Conservation (phyloP, 306 rosid species). For the Datisca glomerata region DNA sequence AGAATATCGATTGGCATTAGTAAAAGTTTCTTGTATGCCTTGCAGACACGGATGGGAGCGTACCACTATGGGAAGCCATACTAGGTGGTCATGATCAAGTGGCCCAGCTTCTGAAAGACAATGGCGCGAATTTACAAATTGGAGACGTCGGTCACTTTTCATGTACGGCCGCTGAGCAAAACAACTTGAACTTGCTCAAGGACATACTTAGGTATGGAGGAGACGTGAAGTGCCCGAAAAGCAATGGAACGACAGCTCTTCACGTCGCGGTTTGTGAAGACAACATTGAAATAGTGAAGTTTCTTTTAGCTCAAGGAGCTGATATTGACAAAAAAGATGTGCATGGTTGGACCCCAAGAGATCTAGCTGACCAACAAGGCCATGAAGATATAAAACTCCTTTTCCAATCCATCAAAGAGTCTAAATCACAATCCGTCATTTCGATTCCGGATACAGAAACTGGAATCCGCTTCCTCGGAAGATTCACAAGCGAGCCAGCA, state of each 20-base stretch:
- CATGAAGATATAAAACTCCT: constrained; percentile 50
- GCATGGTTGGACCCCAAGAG: constrained; percentile 70
- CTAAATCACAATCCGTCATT: constrained; percentile 19
- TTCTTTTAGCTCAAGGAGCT: constrained; percentile 55
- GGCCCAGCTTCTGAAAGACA: constrained; percentile 36
- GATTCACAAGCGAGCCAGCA: constrained; percentile 65
- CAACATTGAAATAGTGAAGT: constrained; percentile 44
- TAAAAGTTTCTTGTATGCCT: neutral
- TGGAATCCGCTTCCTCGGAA: constrained; percentile 35
- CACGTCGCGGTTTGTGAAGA: constrained; percentile 73
- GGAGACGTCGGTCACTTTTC: constrained; percentile 65
- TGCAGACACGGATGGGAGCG: constrained; percentile 67
- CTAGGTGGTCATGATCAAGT: constrained; percentile 43
- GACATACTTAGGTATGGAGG: constrained; percentile 47
- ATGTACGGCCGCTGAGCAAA: constrained; percentile 51
- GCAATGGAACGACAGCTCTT: constrained; percentile 53
- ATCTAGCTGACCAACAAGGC: constrained; percentile 74
- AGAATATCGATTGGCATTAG: too few species aligned
- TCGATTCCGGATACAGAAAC: constrained; percentile 24
- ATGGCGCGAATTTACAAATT: constrained; percentile 39
- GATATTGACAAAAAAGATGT: constrained; percentile 42
- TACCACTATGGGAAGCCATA: constrained; percentile 81
- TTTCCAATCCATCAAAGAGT: constrained; percentile 33
- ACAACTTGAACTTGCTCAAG: constrained; percentile 42
- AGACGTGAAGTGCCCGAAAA: constrained; percentile 32